Evolutionary conservation across 192 early-diverging fungal genomes (phyloP).

Genomic region (Mortierella hygrophila): DNA sequence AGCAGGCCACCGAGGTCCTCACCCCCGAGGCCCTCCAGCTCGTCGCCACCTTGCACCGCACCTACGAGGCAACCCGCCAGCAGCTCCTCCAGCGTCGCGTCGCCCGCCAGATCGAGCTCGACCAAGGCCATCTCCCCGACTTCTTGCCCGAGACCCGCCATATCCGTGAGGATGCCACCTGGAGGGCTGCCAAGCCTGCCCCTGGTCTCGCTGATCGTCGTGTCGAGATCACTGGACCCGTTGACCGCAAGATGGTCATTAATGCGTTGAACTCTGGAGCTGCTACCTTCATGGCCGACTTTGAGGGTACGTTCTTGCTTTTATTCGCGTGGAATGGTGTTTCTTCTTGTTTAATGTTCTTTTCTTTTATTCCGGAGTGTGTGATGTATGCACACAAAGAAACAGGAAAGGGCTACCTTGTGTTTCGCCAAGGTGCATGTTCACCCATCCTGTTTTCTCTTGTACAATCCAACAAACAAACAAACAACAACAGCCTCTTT

Average conservation of each 20-base stretch:
- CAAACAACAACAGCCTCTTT: neutral
- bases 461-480: neutral
- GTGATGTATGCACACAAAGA: neutral
- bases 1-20: constrained; percentile 79
- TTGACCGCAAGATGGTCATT: constrained; percentile 99
- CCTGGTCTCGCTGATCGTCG: constrained; percentile 92
- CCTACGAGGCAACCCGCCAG: constrained; percentile 92
- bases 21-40: constrained; percentile 87
- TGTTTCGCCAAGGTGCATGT: neutral
- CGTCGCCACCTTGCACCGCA: constrained; percentile 88
- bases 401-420: neutral
- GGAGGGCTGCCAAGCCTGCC: constrained; percentile 90
- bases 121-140: constrained; percentile 86
- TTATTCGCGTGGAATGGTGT: neutral
- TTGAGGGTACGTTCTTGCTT: constrained; percentile 68
- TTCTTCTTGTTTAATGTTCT: neutral
- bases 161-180: constrained; percentile 91
- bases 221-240: constrained; percentile 98
- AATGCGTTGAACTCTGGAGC: constrained; percentile 97
- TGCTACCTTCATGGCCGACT: constrained; percentile 97
- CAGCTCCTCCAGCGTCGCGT: constrained; percentile 83
- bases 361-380: no score
- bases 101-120: constrained; percentile 81
- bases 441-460: neutral
- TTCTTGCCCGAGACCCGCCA: constrained; percentile 93